phyloP scores from a whole-genome alignment of 768 basidiomycete genomes.

The Pleurotus tuber-regium region DNA sequence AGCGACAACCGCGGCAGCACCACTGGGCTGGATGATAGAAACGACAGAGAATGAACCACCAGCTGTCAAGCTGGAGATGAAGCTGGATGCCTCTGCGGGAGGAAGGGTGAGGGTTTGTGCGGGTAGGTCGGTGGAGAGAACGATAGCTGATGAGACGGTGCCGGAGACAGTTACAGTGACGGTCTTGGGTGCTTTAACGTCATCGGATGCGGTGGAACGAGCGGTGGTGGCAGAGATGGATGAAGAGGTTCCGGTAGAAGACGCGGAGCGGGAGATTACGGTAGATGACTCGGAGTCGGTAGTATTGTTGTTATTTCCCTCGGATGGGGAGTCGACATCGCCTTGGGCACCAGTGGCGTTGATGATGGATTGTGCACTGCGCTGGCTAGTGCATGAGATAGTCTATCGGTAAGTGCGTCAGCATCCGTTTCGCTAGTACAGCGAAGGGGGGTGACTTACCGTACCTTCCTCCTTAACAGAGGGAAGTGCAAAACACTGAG shows the following conservation, averaged over 20 bases:
- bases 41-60: constrained; percentile 13
- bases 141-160: constrained; percentile 16
- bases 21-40: constrained; percentile 3
- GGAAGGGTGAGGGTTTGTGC: constrained; percentile 41
- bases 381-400: constrained; percentile 50
- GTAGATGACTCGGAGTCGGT: constrained; percentile 11
- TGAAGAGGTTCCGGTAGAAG: constrained; percentile 12
- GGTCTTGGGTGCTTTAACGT: constrained; percentile 18
- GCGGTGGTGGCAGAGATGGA: constrained; percentile 3
- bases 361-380: constrained; percentile 45
- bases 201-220: not conserved
- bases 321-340: constrained; percentile 26
- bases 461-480: constrained; percentile 38
- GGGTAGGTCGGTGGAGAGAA: constrained; percentile 20
- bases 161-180: constrained; percentile 29
- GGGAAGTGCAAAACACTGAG: constrained; percentile 54
- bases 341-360: constrained; percentile 44
- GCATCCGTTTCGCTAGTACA: too few species aligned
- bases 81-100: constrained; percentile 38
- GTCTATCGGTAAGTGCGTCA: too few species aligned
- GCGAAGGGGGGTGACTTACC: too few species aligned
- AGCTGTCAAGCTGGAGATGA: constrained; percentile 37
- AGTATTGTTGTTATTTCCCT: constrained; percentile 12
- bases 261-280: constrained; percentile 10
- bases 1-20: not conserved